Evolutionary conservation across 306 rosid genomes (phyloP).

Genomic region (Castanea crenata): DNA sequence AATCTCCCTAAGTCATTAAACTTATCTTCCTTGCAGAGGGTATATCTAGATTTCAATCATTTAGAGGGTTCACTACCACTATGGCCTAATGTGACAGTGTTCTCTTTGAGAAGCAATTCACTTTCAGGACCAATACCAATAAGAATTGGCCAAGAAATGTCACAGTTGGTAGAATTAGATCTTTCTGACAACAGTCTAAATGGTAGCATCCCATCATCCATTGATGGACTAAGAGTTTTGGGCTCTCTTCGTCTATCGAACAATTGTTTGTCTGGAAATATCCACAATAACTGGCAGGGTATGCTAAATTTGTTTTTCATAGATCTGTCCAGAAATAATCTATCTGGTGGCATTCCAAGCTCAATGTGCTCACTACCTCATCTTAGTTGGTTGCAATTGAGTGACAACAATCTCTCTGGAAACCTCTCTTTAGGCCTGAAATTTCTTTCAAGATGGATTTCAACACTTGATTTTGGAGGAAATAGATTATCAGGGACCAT

Average conservation of each 20-base stretch:
- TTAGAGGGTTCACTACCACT: slow-evolving; percentile 22
- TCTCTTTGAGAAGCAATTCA: slow-evolving; percentile 9
- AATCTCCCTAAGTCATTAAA: background rate
- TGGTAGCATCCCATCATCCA: slow-evolving; percentile 22
- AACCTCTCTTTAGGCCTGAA: background rate
- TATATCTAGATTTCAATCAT: slow-evolving; percentile 10
- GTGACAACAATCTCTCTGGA: slow-evolving; percentile 12
- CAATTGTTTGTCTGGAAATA: slow-evolving; percentile 15
- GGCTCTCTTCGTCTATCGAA: slow-evolving; percentile 1
- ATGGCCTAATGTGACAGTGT: background rate
- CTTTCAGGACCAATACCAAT: slow-evolving; percentile 21
- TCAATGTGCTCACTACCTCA: slow-evolving; percentile 3
- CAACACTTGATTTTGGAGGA: background rate
- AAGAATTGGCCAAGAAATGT: slow-evolving; percentile 12
- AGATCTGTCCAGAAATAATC: slow-evolving; percentile 14
- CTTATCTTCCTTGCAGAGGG: background rate
- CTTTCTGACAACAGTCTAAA: slow-evolving; percentile 13
- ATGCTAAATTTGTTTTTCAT: background rate
- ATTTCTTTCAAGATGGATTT: background rate
- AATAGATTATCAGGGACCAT: background rate
- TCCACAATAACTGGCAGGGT: slow-evolving; percentile 1
- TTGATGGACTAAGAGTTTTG: background rate
- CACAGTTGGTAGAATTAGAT: background rate
- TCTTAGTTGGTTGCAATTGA: slow-evolving; percentile 11
- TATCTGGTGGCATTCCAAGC: slow-evolving; percentile 19